phyloP scores from a whole-genome alignment of 306 rosid species.

The Casuarina glauca region DNA sequence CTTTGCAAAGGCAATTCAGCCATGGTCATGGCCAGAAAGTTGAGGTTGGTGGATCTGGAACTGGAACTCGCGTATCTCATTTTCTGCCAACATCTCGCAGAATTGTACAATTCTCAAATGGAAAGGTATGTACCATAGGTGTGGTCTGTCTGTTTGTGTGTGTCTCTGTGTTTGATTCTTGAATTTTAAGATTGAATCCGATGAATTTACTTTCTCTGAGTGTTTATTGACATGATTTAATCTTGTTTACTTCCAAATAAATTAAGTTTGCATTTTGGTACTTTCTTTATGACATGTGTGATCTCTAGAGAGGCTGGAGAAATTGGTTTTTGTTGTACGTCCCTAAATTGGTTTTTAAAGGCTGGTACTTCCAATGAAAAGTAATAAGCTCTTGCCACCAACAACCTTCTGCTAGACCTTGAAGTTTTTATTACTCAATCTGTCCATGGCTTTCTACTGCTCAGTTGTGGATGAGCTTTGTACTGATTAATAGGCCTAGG shows the following conservation, averaged over 20 bases:
- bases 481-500: neutral
- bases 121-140: conserved; percentile 36
- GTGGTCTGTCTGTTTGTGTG: neutral
- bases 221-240: neutral
- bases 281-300: neutral
- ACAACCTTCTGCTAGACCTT: neutral
- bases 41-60: conserved; percentile 68
- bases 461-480: neutral
- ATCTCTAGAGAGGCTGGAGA: neutral
- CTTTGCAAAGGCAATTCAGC: conserved; percentile 73
- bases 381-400: neutral
- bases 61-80: conserved; percentile 62
- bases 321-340: neutral
- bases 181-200: neutral
- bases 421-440: neutral
- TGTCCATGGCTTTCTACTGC: neutral
- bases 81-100: conserved; percentile 63
- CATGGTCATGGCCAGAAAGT: conserved; percentile 77
- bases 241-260: neutral
- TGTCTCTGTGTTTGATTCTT: neutral
- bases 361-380: neutral
- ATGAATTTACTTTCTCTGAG: neutral
- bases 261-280: neutral
- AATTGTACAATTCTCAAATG: conserved; percentile 64
- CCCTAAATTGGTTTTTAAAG: neutral